Evolutionary conservation across 129 eudicot species (phyloP), one percentile per base, ranked within the genome.

Genomic region (Apium graveolens): DNA sequence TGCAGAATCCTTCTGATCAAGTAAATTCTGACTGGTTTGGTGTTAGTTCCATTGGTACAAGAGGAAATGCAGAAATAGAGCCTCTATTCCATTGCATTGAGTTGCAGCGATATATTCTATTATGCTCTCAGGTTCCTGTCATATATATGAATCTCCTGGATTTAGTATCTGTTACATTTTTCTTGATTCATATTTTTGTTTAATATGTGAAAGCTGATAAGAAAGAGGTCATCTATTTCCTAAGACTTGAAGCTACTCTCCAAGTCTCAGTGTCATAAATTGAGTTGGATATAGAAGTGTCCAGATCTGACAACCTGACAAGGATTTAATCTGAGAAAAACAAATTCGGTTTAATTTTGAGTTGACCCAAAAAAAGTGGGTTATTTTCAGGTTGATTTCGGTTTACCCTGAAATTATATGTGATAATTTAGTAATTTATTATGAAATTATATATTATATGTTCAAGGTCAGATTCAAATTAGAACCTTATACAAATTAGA

Each of bases 81-180:
- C 91, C 97, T 75, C 84, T 96, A 66, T 89, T 89, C 76, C 88
- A 90, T 51, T 86, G 84, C 84, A 85, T 86, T 73, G 91, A 85
- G 51, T 85, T 96, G 87, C 99, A 96, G 88, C 97, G 89, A 83
- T 96, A 96, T 82, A 80, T 96, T 38, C 89, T 96, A 32, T 84
- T 92, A 49, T 92, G 97, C 87, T 86, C 97, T 73, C 99, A 96
- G 97, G 99, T 96, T 82, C 45, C n/a, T 26, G 14, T 10, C 16
- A 11, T 8, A 4, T 21, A 8, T 76, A 37, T 37, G 12, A 31
- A 31, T 13, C 27, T 65, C 39, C 2, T 42, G 31, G 51, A 42
- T 41, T 39, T 21, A 43, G 0, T 17, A 29, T 78, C 38, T 0
- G n/a, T n/a, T n/a, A n/a, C n/a, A n/a, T n/a, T 24, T 41, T 60